Evolutionary conservation across 805 yeast species (phyloP), one percentile per base, ranked within the genome.

Genomic region (Candida incommunis): DNA sequence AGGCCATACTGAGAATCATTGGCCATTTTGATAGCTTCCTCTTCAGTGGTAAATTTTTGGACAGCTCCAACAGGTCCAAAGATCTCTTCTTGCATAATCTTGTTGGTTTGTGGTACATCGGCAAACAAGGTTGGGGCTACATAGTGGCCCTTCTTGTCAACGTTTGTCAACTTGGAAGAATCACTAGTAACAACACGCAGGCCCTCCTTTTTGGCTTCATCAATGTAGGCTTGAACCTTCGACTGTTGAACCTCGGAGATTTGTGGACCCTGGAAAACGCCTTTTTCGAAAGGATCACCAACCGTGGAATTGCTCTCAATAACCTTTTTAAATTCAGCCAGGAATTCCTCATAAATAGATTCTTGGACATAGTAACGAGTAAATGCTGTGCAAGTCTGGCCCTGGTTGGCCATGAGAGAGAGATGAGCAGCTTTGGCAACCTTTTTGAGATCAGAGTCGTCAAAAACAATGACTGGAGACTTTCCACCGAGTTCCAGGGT

Each of bases 401-500:
- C 97, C 59, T 88, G 80, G 73, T 88, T 88, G 75, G 75, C 85
- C 73, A 80, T 85, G 59, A 88, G 87, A 64, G 95, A 96, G 46
- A 73, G 62, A 47, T 82, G 73, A 54, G 86, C 78, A 72, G 78
- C 75, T 54, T 80, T 72, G 43, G 84, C 81, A 43, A 96, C 83
- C 58, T 72, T 70, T 46, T 80, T 78, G 48, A 88, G 61, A 63
- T 88, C 78, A 46, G 90, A 88, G 61, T 88, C 96, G 58, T 80
- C 79, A 60, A 82, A 86, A 43, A 88, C 80, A 54, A 88, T 78
- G 65, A 82, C 79, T 58, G 97, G 95, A 26, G 96, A 87, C 70
- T 88, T 88, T 62, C 97, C 97, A 61, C 97, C 97, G 57, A 87
- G 78, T 70, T 88, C 97, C 61, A 88, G 74, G 40, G 96, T 88